A percentile compares a stretch with the other conserved stretches of the same genome.
These are phyloP conservation scores for Ceriops zippeliana DNA, from an alignment of 345 rosid species.

Conservation along the genomic window DNA sequence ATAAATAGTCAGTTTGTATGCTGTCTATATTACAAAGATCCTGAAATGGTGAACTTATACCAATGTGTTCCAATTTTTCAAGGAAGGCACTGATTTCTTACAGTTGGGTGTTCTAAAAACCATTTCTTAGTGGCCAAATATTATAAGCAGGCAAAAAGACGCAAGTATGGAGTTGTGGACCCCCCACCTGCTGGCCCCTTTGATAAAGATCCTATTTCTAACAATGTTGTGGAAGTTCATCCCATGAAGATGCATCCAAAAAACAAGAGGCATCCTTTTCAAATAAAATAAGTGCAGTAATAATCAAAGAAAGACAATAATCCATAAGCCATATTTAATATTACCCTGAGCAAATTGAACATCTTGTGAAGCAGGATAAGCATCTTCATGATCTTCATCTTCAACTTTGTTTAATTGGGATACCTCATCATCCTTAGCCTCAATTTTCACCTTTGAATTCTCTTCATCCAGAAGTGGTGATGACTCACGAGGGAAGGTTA, in stretches of 20 bases:
- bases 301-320: slow-evolving; percentile 2
- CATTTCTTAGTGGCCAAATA: too few relatives aligned
- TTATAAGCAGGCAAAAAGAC: too few relatives aligned
- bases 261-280: neutral
- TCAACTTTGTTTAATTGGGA: slow-evolving; percentile 36
- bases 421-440: slow-evolving; percentile 29
- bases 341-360: slow-evolving; percentile 56
- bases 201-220: too few relatives aligned
- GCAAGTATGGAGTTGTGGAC: too few relatives aligned
- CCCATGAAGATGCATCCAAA: too few relatives aligned
- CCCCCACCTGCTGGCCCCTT: too few relatives aligned
- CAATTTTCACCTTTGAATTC: slow-evolving; percentile 29
- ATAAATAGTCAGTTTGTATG: too few relatives aligned
- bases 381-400: slow-evolving; percentile 44
- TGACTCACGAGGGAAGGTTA: slow-evolving; percentile 25
- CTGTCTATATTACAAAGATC: too few relatives aligned
- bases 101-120: too few relatives aligned
- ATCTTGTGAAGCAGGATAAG: slow-evolving; percentile 33
- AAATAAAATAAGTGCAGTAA: neutral
- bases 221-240: too few relatives aligned
- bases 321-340: slow-evolving; percentile 4
- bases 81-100: neutral
- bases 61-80: neutral
- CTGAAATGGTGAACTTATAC: too few relatives aligned
- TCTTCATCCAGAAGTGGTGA: slow-evolving; percentile 30